Base-by-base conservation (phyloP, 306 rosid genomes). In the Cucurbita maxima region DNA sequence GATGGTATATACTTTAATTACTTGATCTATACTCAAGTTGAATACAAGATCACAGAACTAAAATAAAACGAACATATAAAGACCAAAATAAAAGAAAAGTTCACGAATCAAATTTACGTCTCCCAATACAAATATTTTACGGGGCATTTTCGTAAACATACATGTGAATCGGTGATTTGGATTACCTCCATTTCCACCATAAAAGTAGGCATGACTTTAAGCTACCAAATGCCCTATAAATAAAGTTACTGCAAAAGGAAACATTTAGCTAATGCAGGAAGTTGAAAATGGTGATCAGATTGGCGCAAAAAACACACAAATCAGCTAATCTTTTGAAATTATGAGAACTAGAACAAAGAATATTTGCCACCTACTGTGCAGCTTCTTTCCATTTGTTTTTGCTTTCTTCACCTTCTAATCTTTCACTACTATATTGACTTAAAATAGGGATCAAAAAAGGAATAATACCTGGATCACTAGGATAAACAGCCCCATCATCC, bases 391-490 rank as follows among this genome's bases (percentile, higher is more conserved):
- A 34, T n/a, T 55, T 18, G n/a, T 72, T 15, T 22, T 3, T 12
- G n/a, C 47, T 72, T 72, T 72, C 48, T 72, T 15, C 48, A 58
- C 73, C 18, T 14, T 48, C 72, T 66, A 41, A 66, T 66, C 5
- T 61, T 45, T 45, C 73, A 50, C 58, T 69, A 50, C 55, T 48
- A 69, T 41, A 45, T 62, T 56, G 76, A 18, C 80, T 69, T 66
- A 47, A 52, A 76, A 54, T 44, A 59, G 37, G 66, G 72, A 74
- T 74, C 48, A 57, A 80, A 52, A 76, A 54, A 72, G 62, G 44
- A 78, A 36, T 51, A 86, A 25, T 51, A 86, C 83, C 90, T 82
- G 82, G 76, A 74, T 68, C 34, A 43, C 37, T 43, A 10, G n/a
- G 52, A 43, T 40, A 10, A 64, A 64, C 71, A n/a, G 25, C 50